Evolutionary conservation across 306 rosid species (phyloP), one percentile per base, ranked within the genome.

Genomic region (Cyamopsis tetragonoloba): DNA sequence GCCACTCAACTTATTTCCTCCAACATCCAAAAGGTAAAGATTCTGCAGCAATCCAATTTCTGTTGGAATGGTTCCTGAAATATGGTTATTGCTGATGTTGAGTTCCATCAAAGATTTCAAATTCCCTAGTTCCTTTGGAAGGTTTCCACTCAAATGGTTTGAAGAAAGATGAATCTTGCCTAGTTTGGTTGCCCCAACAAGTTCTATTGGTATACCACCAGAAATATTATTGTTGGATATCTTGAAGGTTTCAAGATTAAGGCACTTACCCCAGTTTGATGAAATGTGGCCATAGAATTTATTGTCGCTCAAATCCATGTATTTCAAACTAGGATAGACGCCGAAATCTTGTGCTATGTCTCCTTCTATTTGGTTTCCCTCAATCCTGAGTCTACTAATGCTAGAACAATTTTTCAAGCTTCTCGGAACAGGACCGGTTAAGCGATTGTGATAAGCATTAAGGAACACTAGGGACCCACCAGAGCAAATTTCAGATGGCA

Each of bases 71-170:
- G 35, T 68, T n/a, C 62, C 79, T 4, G 12, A 39, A 14, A 77
- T 3, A 11, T 46, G 7, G 27, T 79, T 79, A 7, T 60, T 31
- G 6, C 69, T 62, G 1, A 68, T 14, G 62, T 22, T 7, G 24
- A 68, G 60, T 12, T 62, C 28, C 2, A 7, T 0, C 4, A 79
- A 31, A 3, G 30, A 18, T 22, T 3, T 54, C 53, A 68, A 12
- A 4, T 38, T 43, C 11, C 73, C 70, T 8, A 85, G 9, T 31
- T 80, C 84, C 56, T 24, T 80, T 10, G 90, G 82, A 66, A 82
- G 59, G 11, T 62, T 49, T 49, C 84, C 84, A 0, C 13, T 34
- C 34, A 85, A 57, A 27, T 12, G 58, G 14, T 80, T 83, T 0
- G 74, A 75, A 42, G 77, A 80, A 26, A 80, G 80, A 11, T 82